A percentile compares a stretch with the other conserved stretches of the same genome.
Conservation (phyloP, 352 stramenopile genomes). For the Pilasporangium apinafurcum region DNA sequence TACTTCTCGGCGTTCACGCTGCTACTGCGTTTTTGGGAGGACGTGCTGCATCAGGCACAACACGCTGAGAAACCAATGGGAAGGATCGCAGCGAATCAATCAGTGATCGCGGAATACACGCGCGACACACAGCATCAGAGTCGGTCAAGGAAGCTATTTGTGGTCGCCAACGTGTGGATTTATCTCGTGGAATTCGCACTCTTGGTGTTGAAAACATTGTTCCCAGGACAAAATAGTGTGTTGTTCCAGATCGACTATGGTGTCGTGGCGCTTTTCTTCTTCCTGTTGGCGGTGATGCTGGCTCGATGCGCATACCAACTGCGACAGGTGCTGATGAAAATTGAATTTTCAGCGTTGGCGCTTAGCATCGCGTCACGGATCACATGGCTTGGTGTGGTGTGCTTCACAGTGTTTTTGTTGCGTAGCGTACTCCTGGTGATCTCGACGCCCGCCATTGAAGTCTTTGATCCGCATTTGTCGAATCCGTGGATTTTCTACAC, state of each 20-base stretch:
- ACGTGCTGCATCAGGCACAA: slow-evolving; percentile 50
- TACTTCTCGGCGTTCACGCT: slow-evolving; percentile 82
- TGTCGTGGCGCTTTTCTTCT: slow-evolving; percentile 72
- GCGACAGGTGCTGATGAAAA: slow-evolving; percentile 51
- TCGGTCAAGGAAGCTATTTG: slow-evolving; percentile 53
- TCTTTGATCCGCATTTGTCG: slow-evolving; percentile 64
- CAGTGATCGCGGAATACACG: slow-evolving; percentile 68
- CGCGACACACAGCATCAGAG: slow-evolving; percentile 36
- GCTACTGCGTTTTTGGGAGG: slow-evolving; percentile 75
- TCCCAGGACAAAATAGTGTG: slow-evolving; percentile 42
- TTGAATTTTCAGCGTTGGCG: slow-evolving; percentile 68
- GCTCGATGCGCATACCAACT: slow-evolving; percentile 45
- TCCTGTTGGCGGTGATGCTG: slow-evolving; percentile 60
- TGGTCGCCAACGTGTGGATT: slow-evolving; percentile 81
- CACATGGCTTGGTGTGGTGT: slow-evolving; percentile 46
- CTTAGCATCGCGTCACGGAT: slow-evolving; percentile 43
- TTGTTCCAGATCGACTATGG: slow-evolving; percentile 70
- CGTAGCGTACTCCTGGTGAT: slow-evolving; percentile 56
- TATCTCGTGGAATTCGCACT: slow-evolving; percentile 70
- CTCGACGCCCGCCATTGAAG: slow-evolving; percentile 57
- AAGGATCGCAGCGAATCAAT: slow-evolving; percentile 58
- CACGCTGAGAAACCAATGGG: slow-evolving; percentile 52
- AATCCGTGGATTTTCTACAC: slow-evolving; percentile 78
- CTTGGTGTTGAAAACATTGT: slow-evolving; percentile 66
- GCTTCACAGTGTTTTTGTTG: slow-evolving; percentile 51